Conservation (phyloP, 345 rosid species). For the Aethionema arabicum region DNA sequence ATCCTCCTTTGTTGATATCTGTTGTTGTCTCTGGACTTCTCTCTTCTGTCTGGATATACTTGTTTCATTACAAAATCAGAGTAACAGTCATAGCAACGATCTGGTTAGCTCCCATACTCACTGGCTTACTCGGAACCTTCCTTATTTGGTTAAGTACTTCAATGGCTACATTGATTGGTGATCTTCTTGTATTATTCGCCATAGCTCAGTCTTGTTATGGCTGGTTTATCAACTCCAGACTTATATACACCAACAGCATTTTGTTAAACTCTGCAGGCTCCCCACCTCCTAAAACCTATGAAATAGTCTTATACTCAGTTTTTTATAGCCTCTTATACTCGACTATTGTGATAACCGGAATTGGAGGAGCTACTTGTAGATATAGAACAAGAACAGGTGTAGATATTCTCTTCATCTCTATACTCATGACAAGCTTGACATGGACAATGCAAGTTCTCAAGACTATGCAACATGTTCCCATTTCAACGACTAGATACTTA, state of each 20-base stretch:
- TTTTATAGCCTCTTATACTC: constrained; percentile 43
- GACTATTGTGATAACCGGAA: constrained; percentile 58
- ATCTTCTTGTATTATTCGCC: constrained; percentile 33
- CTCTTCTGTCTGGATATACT: constrained; percentile 54
- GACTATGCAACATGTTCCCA: constrained; percentile 50
- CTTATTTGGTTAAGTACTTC: constrained; percentile 34
- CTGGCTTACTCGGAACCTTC: constrained; percentile 46
- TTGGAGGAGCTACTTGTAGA: constrained; percentile 75
- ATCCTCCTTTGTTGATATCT: constrained; percentile 64
- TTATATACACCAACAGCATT: constrained; percentile 47
- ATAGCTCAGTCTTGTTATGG: constrained; percentile 35
- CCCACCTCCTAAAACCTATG: constrained; percentile 43
- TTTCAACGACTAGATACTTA: constrained; percentile 52
- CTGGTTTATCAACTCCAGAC: constrained; percentile 44
- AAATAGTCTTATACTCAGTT: constrained; percentile 37
- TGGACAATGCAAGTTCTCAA: constrained; percentile 81
- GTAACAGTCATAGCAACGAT: constrained; percentile 53
- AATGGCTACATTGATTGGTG: constrained; percentile 39
- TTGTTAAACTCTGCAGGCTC: constrained; percentile 43
- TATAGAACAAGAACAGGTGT: constrained; percentile 43
- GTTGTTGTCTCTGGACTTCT: constrained; percentile 46
- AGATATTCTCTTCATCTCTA: constrained; percentile 50
- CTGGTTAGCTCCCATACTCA: constrained; percentile 56
- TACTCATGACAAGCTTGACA: constrained; percentile 50
- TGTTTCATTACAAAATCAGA: constrained; percentile 40